These are phyloP conservation scores for Paecilomyces variotii DNA, from an alignment of 2,329 filamentous ascomycete genomes.

Conservation along the genomic window DNA sequence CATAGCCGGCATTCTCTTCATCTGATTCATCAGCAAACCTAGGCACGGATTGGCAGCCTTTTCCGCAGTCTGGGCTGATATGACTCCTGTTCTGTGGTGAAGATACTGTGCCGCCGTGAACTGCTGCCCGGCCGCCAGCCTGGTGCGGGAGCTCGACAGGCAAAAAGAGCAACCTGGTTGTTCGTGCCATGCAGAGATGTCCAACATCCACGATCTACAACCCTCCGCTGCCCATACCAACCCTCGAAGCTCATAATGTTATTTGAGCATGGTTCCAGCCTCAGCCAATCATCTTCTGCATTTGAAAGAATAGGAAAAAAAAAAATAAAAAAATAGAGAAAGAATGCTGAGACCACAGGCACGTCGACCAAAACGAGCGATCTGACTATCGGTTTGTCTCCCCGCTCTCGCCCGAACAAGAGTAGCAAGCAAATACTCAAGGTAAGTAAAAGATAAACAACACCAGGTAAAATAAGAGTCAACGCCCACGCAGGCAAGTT, in stretches of 20 bases:
- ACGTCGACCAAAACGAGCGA: background rate
- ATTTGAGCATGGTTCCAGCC: background rate
- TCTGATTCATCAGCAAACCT: background rate
- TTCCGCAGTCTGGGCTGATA: slow-evolving; percentile 1
- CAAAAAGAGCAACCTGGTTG: slow-evolving; percentile 6
- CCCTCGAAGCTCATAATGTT: background rate
- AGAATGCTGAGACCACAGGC: background rate
- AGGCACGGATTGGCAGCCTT: slow-evolving; percentile 1
- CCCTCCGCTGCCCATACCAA: slow-evolving; percentile 10
- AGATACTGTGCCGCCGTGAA: slow-evolving; percentile 1
- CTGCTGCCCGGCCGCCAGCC: slow-evolving; percentile 3
- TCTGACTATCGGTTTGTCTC: background rate
- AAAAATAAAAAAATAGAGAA: background rate
- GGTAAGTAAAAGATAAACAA: background rate
- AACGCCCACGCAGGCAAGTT: background rate
- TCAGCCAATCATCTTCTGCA: background rate
- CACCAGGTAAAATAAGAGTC: background rate
- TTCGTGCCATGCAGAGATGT: slow-evolving; percentile 26
- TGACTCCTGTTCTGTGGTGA: background rate
- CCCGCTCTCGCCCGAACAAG: background rate
- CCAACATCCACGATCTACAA: slow-evolving; percentile 19
- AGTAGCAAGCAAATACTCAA: background rate
- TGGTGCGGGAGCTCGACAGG: background rate
- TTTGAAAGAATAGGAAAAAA: background rate
- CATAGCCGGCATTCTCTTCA: background rate